Evolutionary conservation across 768 basidiomycete genomes (phyloP).

Genomic region (Xerocomellus dryophilus): DNA sequence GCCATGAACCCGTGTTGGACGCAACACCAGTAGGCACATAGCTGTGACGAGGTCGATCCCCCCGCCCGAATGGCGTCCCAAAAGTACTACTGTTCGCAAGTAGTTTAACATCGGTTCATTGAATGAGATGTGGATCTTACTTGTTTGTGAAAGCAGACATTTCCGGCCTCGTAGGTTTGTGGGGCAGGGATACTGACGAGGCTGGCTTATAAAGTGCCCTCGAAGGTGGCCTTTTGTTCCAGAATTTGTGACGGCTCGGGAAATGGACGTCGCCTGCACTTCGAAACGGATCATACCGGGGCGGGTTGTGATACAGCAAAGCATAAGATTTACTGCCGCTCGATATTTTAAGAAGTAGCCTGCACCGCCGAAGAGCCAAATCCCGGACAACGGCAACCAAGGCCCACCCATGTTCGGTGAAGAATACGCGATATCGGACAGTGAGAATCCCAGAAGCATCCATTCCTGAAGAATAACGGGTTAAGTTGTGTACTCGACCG

Average conservation of each 20-base stretch:
- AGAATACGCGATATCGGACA: not conserved
- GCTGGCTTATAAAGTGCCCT: conserved; percentile 6
- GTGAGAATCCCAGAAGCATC: not conserved
- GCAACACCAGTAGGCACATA: not conserved
- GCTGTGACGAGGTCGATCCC: not conserved
- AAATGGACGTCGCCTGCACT: not conserved
- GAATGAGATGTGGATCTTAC: conserved; percentile 5
- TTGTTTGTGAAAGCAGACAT: conserved; percentile 10
- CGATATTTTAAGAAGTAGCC: not conserved
- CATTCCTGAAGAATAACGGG: not conserved
- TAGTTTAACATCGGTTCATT: not conserved
- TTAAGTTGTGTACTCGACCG: not conserved
- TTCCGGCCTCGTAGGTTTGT: not conserved
- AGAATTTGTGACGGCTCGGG: conserved; percentile 10
- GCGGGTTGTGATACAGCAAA: conserved; percentile 19
- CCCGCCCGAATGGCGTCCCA: not conserved
- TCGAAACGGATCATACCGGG: conserved; percentile 8
- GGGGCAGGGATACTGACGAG: not conserved
- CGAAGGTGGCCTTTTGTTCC: not conserved
- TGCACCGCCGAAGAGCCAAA: not conserved
- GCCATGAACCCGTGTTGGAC: conserved; percentile 3
- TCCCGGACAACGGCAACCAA: not conserved
- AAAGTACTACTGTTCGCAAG: not conserved
- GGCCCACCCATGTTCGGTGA: not conserved
- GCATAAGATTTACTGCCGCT: not conserved